Conservation (phyloP, 2,329 filamentous ascomycete genomes). For the Pestalotiopsis sp. region DNA sequence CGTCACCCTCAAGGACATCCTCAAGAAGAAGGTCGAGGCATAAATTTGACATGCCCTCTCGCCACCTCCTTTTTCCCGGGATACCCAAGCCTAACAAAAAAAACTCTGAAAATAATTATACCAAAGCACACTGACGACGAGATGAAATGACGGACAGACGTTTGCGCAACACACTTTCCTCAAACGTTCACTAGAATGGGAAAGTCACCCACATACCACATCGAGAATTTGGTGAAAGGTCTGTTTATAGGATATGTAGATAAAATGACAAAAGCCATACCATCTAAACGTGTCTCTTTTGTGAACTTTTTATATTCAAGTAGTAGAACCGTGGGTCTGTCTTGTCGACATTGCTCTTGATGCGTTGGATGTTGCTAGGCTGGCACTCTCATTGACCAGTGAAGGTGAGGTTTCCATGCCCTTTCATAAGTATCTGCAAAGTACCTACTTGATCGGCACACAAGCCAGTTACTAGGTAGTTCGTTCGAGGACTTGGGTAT, state of each 20-base stretch:
- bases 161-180: constrained; percentile 1
- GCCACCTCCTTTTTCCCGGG: background rate
- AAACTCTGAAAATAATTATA: background rate
- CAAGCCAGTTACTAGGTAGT: too few relatives aligned
- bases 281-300: background rate
- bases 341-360: too few relatives aligned
- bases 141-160: constrained; percentile 3
- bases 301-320: background rate
- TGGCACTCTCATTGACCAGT: too few relatives aligned
- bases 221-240: background rate
- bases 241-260: constrained; percentile 5
- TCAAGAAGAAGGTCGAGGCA: constrained; percentile 78
- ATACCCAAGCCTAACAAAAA: background rate
- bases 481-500: too few relatives aligned
- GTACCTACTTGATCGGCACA: too few relatives aligned
- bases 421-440: too few relatives aligned
- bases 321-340: too few relatives aligned
- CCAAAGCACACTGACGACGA: background rate
- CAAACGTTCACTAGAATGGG: constrained; percentile 5
- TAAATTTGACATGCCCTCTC: constrained; percentile 30
- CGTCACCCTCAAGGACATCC: constrained; percentile 87
- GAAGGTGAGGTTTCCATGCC: too few relatives aligned
- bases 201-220: background rate
- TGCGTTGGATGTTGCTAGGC: too few relatives aligned
- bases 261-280: constrained; percentile 1